phyloP scores from a whole-genome alignment of 345 rosid species.

The Anacardium occidentale region DNA sequence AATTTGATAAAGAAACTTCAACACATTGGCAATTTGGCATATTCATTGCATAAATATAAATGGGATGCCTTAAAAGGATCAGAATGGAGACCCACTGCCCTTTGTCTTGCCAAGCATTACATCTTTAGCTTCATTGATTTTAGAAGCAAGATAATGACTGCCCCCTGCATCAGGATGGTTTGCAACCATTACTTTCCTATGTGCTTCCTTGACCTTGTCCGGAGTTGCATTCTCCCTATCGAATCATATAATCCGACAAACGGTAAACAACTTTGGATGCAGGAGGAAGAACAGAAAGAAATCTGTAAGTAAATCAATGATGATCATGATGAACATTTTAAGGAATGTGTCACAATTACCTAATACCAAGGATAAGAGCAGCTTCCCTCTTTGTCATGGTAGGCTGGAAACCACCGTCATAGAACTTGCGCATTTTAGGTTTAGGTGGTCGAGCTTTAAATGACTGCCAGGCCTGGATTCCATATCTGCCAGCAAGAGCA shows the following conservation, averaged over 20 bases:
- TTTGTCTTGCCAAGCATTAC: slow-evolving; percentile 74
- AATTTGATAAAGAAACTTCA: background rate
- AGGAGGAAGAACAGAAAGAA: background rate
- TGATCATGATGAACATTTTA: background rate
- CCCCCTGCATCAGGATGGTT: slow-evolving; percentile 95
- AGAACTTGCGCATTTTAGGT: slow-evolving; percentile 55
- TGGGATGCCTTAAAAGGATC: slow-evolving; percentile 12
- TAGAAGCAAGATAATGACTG: slow-evolving; percentile 89
- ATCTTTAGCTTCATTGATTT: slow-evolving; percentile 87
- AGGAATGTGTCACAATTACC: slow-evolving; percentile 32
- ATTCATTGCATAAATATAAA: slow-evolving; percentile 3
- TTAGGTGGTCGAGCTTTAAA: slow-evolving; percentile 63
- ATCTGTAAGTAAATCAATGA: background rate
- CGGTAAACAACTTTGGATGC: background rate
- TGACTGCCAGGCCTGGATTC: slow-evolving; percentile 89
- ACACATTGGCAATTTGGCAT: background rate
- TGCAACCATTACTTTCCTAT: slow-evolving; percentile 87
- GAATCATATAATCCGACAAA: slow-evolving; percentile 9
- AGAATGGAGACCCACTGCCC: slow-evolving; percentile 69
- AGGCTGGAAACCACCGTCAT: slow-evolving; percentile 76
- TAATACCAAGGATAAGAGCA: slow-evolving; percentile 71
- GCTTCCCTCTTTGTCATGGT: slow-evolving; percentile 81
- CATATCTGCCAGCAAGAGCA: slow-evolving; percentile 79
- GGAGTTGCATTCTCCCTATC: slow-evolving; percentile 62
- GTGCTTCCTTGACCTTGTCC: slow-evolving; percentile 85